Conservation (phyloP, 192 early-diverging fungal species). For the Rhizoclosmatium sp. region DNA sequence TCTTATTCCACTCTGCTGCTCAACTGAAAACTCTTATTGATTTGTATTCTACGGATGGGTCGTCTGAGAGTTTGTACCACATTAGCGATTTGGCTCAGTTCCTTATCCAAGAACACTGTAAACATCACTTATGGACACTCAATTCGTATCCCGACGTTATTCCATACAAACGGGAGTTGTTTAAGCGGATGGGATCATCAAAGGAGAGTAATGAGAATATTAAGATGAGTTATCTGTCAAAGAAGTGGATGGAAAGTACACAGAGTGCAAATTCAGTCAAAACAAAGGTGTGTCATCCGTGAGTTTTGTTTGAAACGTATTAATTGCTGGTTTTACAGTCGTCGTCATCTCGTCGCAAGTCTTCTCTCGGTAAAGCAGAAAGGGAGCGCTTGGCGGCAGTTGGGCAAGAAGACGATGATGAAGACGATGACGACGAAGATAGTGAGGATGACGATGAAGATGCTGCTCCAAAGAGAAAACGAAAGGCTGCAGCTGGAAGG, state of each 20-base stretch:
- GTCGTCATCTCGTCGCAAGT: conserved; percentile 4
- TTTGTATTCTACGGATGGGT: conserved; percentile 39
- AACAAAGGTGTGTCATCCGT: neutral
- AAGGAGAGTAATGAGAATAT: conserved; percentile 44
- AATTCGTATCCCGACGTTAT: conserved; percentile 79
- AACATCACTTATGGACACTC: conserved; percentile 79
- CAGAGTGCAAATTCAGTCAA: conserved; percentile 9
- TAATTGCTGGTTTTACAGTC: neutral
- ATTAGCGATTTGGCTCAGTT: conserved; percentile 85
- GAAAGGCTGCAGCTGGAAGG: conserved; percentile 22
- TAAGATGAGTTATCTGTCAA: conserved; percentile 47
- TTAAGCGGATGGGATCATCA: conserved; percentile 53
- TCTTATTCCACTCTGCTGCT: conserved; percentile 76
- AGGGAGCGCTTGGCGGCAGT: conserved; percentile 1
- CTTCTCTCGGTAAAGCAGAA: conserved; percentile 4
- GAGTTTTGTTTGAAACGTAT: neutral
- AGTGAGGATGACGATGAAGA: conserved; percentile 19
- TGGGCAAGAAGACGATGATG: conserved; percentile 15
- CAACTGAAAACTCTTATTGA: conserved; percentile 82
- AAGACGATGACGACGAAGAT: conserved; percentile 31
- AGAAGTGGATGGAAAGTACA: conserved; percentile 33
- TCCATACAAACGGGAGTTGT: conserved; percentile 73
- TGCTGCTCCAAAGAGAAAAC: neutral
- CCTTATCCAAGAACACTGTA: conserved; percentile 79
- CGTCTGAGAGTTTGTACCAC: conserved; percentile 66